phyloP scores from a whole-genome alignment of 345 rosid genomes.

The Ceriops decandra region DNA sequence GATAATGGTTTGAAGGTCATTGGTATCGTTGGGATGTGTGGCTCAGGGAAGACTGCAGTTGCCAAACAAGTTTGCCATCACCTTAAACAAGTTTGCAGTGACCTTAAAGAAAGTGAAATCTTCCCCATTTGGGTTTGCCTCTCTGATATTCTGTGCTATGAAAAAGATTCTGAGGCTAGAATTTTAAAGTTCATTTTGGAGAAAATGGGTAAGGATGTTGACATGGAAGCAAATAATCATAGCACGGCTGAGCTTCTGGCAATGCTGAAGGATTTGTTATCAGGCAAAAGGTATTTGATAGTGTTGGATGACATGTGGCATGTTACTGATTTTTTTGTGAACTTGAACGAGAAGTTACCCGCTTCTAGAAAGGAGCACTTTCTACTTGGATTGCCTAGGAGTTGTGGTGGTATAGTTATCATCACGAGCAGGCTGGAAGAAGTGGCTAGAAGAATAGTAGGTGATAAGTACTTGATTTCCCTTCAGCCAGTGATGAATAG shows the following conservation, averaged over 20 bases:
- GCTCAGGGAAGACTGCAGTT: conserved; percentile 7
- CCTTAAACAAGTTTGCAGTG: neutral
- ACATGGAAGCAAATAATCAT: neutral
- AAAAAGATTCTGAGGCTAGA: neutral
- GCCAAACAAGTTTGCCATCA: neutral
- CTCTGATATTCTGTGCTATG: neutral
- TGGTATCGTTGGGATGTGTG: conserved; percentile 6
- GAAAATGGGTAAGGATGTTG: neutral
- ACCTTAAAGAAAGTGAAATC: too few relatives aligned
- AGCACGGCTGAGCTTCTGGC: neutral
- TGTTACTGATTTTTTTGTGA: too few relatives aligned
- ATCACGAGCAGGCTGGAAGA: conserved; percentile 1
- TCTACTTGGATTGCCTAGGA: neutral
- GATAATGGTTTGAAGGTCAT: neutral
- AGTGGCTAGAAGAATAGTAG: conserved; percentile 4
- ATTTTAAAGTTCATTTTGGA: conserved; percentile 5
- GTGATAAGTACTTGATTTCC: conserved; percentile 3
- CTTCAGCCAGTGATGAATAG: neutral
- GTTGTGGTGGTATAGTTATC: neutral
- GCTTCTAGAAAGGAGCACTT: too few relatives aligned
- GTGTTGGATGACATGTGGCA: conserved; percentile 10
- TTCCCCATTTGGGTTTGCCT: neutral
- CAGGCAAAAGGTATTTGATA: neutral
- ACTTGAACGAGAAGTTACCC: too few relatives aligned
- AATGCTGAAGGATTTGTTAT: neutral